Evolutionary conservation across 2,329 filamentous ascomycete species (phyloP), one percentile per base, ranked within the genome.

Genomic region (Lasiodiplodia gonubiensis): DNA sequence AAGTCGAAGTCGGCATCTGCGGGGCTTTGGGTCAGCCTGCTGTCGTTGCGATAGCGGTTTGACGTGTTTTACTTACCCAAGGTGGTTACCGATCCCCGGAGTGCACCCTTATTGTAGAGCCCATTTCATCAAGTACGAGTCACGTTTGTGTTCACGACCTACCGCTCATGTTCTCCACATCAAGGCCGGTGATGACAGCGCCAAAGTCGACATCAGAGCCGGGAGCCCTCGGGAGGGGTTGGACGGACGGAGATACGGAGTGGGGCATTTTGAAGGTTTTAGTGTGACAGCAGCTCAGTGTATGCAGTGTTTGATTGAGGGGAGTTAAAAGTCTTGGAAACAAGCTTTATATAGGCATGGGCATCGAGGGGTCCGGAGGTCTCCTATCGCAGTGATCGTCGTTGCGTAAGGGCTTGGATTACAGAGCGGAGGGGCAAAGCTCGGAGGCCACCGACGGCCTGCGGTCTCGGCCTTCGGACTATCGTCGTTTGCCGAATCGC

Each of bases 81-180:
- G 80, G 85, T 86, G 85, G 84, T 86, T 86, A 86, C 84, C 85
- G 84, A 84, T 86, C 86, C 76, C 67, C 86, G 84, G 84, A 84
- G 83, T 86, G 81, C 81, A 85, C 83, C 84, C 82, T 80, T 78
- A 8, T 49, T 51, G 57, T 35, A 49, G 57, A 61, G 53, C 25
- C 42, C 54, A 37, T 51, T 51, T 51, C n/a, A 37, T 30, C 27
- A 66, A 66, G 55, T 70, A 37, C 71, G 70, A 71, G 69, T 65
- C 49, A 27, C 23, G 2, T n/a, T 18, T 39, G 57, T 77, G 30
- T 25, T 12, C 42, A 14, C 12, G 4, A 66, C 84, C 82, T 84
- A 89, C 87, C 86, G 63, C 82, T 86, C 54, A 92, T 78, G 64
- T 86, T 85, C 73, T 91, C 87, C 49, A 91, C 78, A 71, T 90